A percentile compares a stretch with the other conserved stretches of the same genome.
Conservation (phyloP, 2,329 filamentous ascomycete species). For the Epicoccum sorghinum region DNA sequence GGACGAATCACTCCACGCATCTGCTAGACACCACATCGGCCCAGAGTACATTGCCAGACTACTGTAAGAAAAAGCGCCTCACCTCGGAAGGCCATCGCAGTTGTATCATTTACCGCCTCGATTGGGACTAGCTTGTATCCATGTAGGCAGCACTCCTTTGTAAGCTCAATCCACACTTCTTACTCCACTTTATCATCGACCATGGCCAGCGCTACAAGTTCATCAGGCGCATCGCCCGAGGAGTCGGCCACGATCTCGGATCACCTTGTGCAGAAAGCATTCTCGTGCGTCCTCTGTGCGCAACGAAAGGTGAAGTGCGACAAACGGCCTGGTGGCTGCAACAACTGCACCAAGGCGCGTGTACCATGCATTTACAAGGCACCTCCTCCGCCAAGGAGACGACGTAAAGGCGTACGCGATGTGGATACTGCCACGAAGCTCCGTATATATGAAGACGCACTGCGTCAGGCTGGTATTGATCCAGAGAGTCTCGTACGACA, state of each 20-base stretch:
- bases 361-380: conserved; percentile 42
- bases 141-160: too few relatives aligned
- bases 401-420: conserved; percentile 33
- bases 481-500: conserved; percentile 30
- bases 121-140: too few relatives aligned
- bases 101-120: too few relatives aligned
- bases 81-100: too few relatives aligned
- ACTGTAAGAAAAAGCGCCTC: too few relatives aligned
- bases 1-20: too few relatives aligned
- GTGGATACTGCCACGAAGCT: conserved; percentile 33
- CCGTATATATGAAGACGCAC: conserved; percentile 38
- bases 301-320: conserved; percentile 46
- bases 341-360: conserved; percentile 39
- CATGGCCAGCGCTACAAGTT: background rate
- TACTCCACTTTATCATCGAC: background rate
- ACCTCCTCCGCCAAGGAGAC: conserved; percentile 38
- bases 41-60: too few relatives aligned
- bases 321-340: conserved; percentile 34
- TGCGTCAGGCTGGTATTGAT: conserved; percentile 37
- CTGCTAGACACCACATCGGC: too few relatives aligned
- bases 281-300: conserved; percentile 43
- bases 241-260: background rate
- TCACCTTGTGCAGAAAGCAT: conserved; percentile 31
- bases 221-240: background rate
- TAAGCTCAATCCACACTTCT: too few relatives aligned